These are phyloP conservation scores for Rhodotorula toruloides DNA, from an alignment of 768 basidiomycete species.

Conservation along the genomic window DNA sequence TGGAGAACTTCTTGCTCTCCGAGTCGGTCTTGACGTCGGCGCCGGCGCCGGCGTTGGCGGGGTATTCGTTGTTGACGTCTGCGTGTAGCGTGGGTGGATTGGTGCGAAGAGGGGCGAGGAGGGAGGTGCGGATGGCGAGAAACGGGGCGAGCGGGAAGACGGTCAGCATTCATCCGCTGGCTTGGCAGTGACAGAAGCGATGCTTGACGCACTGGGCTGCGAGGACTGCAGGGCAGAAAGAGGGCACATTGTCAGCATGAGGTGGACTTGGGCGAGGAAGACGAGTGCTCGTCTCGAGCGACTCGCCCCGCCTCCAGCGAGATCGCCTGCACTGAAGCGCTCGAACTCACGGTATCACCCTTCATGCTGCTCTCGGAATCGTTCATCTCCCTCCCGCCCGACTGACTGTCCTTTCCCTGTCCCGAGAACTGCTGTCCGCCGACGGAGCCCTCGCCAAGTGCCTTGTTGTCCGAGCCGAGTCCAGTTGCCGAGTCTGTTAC, in stretches of 20 bases:
- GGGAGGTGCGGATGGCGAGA: too few relatives aligned
- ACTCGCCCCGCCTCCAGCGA: too few relatives aligned
- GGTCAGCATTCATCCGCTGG: not conserved
- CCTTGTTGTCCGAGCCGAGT: conserved; percentile 12
- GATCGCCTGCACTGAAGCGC: too few relatives aligned
- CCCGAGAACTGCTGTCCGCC: not conserved
- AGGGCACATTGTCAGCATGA: not conserved
- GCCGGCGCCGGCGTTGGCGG: conserved; percentile 12
- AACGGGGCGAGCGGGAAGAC: too few relatives aligned
- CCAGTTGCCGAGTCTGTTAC: conserved; percentile 17
- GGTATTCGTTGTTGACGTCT: conserved; percentile 39
- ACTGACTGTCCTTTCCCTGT: conserved; percentile 16
- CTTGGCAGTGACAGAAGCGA: not conserved
- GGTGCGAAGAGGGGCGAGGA: not conserved
- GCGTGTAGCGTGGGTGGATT: not conserved
- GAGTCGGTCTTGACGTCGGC: conserved; percentile 31
- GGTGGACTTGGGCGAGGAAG: too few relatives aligned
- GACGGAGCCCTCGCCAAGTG: conserved; percentile 29
- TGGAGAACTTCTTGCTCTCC: conserved; percentile 10
- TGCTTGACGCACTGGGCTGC: conserved; percentile 26
- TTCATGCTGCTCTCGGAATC: conserved; percentile 19
- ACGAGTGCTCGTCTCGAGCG: too few relatives aligned
- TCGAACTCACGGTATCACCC: conserved; percentile 24
- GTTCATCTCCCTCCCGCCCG: conserved; percentile 23
- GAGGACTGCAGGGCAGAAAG: conserved; percentile 9